Evolutionary conservation across 768 basidiomycete species (phyloP), one percentile per base, ranked within the genome.

Genomic region (Tylopilus cervinicoccineus): DNA sequence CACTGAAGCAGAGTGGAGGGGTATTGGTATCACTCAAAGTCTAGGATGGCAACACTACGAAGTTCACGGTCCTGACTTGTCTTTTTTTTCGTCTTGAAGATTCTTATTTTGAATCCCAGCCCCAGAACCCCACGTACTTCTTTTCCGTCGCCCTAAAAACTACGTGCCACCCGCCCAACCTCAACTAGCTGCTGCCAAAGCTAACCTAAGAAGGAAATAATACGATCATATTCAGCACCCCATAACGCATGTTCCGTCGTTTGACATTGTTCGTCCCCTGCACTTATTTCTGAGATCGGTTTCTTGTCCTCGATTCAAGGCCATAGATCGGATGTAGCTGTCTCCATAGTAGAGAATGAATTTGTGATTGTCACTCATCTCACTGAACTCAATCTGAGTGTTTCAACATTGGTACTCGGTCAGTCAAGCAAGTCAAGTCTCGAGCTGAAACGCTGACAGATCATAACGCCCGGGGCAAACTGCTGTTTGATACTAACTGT

Each of bases 1-100:
- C 48, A 66, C 79, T 4, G 95, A 99, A 63, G 70, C 77, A 36
- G 96, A 99, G 69, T 99, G 95, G 95, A 79, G 95, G 65, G 88
- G 89, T 0, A 92, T 99, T 47, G 95, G 95, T 9, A 95, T 97
- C 54, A 88, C 87, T 34, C 95, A 99, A 70, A 93, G 90, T 67
- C 74, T 95, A 20, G 94, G 94, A 4, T 98, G 94, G 93, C 88
- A 91, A 62, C 93, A 96, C 60, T 97, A 94, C 60, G 93, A 94
- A 73, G 89, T 94, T n/a, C 94, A 97, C 61, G 89, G 93, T 86
- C n/a, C 54, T 54, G 76, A 54, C 19, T 31, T n/a, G 16, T 37
- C 13, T 39, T 22, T 14, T 32, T 23, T 17, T 41, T 36, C 42
- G 31, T 44, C 22, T 37, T 47, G 17, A 36, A 22, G 14, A 42